Base-by-base conservation (phyloP, 176 grass and related monocot species). In the Zea luxurians region DNA sequence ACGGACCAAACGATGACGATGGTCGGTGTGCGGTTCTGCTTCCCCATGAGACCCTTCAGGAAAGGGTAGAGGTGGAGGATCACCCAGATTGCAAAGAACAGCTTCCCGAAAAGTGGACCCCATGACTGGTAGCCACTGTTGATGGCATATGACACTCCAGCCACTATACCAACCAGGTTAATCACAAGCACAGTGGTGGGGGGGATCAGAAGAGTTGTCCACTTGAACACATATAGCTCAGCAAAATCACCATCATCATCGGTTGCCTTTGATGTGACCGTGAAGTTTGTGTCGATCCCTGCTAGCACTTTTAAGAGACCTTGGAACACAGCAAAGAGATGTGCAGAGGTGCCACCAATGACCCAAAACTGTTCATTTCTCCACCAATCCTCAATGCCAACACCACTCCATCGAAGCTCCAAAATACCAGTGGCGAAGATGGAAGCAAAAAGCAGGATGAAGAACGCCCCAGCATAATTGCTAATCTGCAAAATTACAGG, bases 1-100 rank as follows among this genome's bases (percentile, higher is more conserved):
- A 96, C 89, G 52, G 92, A 91, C 89, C 92, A 96, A 21, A 96
- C 92, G 4, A 96, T 96, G 7, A 96, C 92, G 45, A 96, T 90
- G 13, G 89, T 96, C 1, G 92, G 92, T 0, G 92, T 96, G 67
- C 92, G 80, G 82, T 96, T 96, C 79, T 91, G 89, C 42, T 73
- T 85, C 38, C 92, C 92, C 20, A 96, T 66, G 8, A 96, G 82
- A 91, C 92, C 92, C 71, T 96, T 96, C 21, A 96, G 78, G 82
- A 96, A 96, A 8, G 92, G 92, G 78, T 96, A 96, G 4, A 96
- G 78, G 66, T 96, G 92, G n/a, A 96, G 79, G 71, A 96, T 96
- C 68, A 96, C 92, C 92, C 92, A 96, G 64, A 96, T 88, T 3
- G 92, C n/a, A 7, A 96, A 96, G 87, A 96, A 96, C 9, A 96